Base-by-base conservation (phyloP, 257 asterid genomes). In the Scutellaria minor region DNA sequence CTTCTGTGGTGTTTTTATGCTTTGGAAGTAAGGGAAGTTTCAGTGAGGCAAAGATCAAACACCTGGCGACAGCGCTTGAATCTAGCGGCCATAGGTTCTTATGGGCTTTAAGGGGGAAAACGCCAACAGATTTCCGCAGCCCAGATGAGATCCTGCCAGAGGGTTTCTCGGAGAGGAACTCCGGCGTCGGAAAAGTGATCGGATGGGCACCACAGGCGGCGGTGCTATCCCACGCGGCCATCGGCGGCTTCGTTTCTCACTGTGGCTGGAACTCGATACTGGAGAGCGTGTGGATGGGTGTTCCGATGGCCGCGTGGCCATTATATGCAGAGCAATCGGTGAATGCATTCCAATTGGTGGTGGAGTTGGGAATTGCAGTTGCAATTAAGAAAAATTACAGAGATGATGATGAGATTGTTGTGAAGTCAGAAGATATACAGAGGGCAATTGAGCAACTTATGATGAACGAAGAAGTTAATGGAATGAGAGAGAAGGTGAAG, bases 121-220 rank as follows among this genome's bases (percentile, higher is more conserved):
- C 7, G 12, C 40, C 68, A 18, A 6, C 75, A 5, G 74, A 79
- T 45, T 7, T 64, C 14, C 41, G 62, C 2, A 39, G n/a, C 13
- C 55, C 51, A 0, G 44, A 44, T 0, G 82, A 73, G 57, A 48
- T 68, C 22, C 44, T 84, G 10, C 89, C 89, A 0, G 62, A 71
- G 11, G 85, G 89, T 4, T 84, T 84, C 66, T 4, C 77, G 57
- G 39, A 72, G 55, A 71, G 89, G 40, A 79, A 77, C 0, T 3
- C 8, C 0, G 78, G 76, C 7, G 2, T 64, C 12, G 89, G 89
- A 13, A 82, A 37, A 48, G 89, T 84, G 46, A 68, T 66, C 6
- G 86, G 86, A 5, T 85, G 89, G 89, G 89, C 86, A 0, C 85
- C 86, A 9, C 89, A 85, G 15, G 61, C 64, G 74, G 76, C 77